These are phyloP conservation scores for Fusarium redolens DNA, from an alignment of 2,329 filamentous ascomycete species.

Conservation along the genomic window DNA sequence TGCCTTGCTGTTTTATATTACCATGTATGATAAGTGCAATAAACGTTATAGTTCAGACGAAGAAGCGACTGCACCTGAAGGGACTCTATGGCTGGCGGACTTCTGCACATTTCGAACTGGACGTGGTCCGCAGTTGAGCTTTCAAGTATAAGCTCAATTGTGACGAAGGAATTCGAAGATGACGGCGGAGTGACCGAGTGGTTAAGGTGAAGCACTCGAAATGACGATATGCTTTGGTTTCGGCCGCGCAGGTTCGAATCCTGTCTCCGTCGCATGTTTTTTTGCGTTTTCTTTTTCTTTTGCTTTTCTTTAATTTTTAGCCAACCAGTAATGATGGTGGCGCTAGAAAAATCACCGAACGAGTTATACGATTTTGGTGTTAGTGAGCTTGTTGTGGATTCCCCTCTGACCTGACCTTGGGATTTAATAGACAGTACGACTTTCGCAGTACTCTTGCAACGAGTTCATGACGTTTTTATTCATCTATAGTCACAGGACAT, in stretches of 20 bases:
- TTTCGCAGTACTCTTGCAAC: accelerated
- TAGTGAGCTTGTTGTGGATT: not conserved
- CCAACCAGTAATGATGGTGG: accelerated
- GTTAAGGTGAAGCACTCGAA: conserved; percentile 6
- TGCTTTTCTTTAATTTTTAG: not conserved
- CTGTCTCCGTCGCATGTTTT: not conserved
- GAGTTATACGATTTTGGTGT: accelerated
- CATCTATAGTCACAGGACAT: accelerated
- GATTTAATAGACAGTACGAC: accelerated
- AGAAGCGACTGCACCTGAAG: accelerated
- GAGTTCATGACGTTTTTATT: accelerated
- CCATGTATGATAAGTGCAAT: not conserved
- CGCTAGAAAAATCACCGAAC: not conserved
- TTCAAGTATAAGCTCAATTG: accelerated
- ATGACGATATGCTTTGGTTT: conserved; percentile 2
- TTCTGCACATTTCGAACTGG: not conserved
- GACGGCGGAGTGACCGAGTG: conserved; percentile 4
- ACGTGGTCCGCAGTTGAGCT: accelerated
- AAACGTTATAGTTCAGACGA: too few relatives aligned
- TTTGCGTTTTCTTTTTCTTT: accelerated
- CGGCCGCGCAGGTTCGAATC: conserved; percentile 4
- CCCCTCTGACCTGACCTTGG: not conserved
- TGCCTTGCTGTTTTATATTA: accelerated
- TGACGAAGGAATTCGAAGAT: accelerated
- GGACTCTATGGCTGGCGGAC: not conserved